These are phyloP conservation scores for Quercus cerris DNA, from an alignment of 306 rosid species.

Conservation along the genomic window DNA sequence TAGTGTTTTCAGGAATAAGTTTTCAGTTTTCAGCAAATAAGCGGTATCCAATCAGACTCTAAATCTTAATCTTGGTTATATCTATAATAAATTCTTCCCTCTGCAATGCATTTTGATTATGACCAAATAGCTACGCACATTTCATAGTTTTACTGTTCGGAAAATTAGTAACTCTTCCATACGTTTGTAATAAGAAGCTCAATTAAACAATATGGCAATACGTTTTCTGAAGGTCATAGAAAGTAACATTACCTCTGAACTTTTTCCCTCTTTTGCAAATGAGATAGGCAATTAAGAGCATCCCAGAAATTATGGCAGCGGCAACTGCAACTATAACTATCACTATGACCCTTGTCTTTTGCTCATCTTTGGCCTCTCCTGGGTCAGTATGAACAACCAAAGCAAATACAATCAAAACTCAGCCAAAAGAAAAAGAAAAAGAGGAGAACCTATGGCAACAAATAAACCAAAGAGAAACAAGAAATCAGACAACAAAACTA, in stretches of 20 bases:
- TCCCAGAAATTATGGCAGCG: background rate
- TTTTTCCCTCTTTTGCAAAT: slow-evolving; percentile 16
- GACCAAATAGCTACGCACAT: too few relatives aligned
- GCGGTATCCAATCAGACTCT: too few relatives aligned
- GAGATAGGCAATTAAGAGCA: slow-evolving; percentile 21
- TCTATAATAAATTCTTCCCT: too few relatives aligned
- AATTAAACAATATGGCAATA: background rate
- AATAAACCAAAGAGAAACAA: background rate
- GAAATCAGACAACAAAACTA: background rate
- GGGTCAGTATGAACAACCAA: background rate
- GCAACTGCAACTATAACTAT: slow-evolving; percentile 5
- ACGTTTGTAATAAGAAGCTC: background rate
- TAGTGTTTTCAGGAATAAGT: too few relatives aligned
- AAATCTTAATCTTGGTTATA: too few relatives aligned
- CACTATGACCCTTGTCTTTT: slow-evolving; percentile 22
- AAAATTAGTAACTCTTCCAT: background rate
- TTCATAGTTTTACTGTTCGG: too few relatives aligned
- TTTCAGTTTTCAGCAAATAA: too few relatives aligned
- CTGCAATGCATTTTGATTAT: too few relatives aligned
- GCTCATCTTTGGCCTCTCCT: background rate
- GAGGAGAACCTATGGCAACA: background rate
- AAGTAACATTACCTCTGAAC: slow-evolving; percentile 19
- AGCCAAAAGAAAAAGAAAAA: background rate
- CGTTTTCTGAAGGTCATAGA: background rate
- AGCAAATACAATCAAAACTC: background rate